Evolutionary conservation across 208 protist genomes (phyloP).

Genomic region (Wallacemonas sp.): DNA sequence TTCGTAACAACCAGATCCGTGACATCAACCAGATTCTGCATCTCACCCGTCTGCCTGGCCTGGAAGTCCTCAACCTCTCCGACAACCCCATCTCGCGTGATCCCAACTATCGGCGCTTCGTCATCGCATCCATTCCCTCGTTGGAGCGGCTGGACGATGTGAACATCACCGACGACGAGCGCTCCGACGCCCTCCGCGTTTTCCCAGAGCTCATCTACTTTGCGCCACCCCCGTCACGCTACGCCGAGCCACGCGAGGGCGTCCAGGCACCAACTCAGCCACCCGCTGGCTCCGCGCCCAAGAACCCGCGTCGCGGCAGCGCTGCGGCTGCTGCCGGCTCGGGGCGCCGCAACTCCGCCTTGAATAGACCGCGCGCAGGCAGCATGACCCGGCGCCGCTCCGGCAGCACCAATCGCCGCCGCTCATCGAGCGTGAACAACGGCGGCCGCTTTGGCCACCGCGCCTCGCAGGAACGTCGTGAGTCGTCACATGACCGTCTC

Average conservation of each 20-base stretch:
- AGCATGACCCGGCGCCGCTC: neutral
- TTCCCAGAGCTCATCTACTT: constrained; percentile 79
- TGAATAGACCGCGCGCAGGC: neutral
- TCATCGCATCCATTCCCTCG: constrained; percentile 80
- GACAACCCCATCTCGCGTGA: constrained; percentile 88
- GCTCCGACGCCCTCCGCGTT: constrained; percentile 55
- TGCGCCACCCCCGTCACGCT: constrained; percentile 72
- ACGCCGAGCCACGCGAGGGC: constrained; percentile 56
- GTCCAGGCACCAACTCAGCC: constrained; percentile 17
- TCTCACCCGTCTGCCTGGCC: constrained; percentile 58
- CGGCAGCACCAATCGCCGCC: neutral
- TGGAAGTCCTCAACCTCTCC: constrained; percentile 74
- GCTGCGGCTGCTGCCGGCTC: neutral
- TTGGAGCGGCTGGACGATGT: constrained; percentile 76
- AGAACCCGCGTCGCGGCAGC: neutral
- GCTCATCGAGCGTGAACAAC: neutral
- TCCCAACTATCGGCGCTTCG: constrained; percentile 88
- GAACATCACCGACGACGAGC: constrained; percentile 67
- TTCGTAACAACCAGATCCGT: constrained; percentile 82
- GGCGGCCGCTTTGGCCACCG: constrained; percentile 1
- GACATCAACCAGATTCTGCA: constrained; percentile 90
- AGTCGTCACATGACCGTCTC: neutral
- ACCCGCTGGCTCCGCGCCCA: neutral
- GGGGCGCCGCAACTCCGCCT: neutral
- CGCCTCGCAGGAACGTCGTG: constrained; percentile 9